Base-by-base conservation (phyloP, 257 asterid genomes). In the Galeopsis tetrahit region DNA sequence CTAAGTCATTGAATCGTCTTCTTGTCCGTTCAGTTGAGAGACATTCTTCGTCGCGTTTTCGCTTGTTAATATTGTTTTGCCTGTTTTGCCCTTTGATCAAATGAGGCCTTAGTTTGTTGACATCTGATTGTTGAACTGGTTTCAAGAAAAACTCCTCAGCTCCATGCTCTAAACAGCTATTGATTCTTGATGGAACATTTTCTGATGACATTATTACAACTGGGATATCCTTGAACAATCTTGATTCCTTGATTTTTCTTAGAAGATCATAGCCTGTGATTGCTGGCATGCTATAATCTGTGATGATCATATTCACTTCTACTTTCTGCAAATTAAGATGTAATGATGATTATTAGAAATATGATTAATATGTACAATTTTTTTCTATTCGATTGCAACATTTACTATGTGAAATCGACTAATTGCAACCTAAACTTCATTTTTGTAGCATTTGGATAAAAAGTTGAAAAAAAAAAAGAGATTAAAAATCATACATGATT, bases 151-250 rank as follows among this genome's bases (percentile, higher is more conserved):
- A 89, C 14, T 89, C 91, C 8, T 89, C 79, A 0, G 96, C 96
- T 15, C 93, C 93, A 44, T 87, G 75, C 53, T 85, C 89, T 59
- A 89, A 79, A 52, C 96, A 89, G 40, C 74, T 84, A 68, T 79
- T 81, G 32, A 87, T 89, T 57, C 90, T 85, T 35, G 96, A 81
- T 17, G 90, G 90, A 1, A 82, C 80, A 71, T 89, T 84, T 46
- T 89, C 93, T 3, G 93, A 87, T 10, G 93, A 89, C 91, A 89
- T 85, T 35, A 89, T 83, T 58, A 89, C 96, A 13, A 89, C 96
- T 35, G 96, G 91, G 39, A 87, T 82, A 67, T 89, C 89, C 73
- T 75, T 89, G 2, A 87, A 80, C 1, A 42, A 42, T 3, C 75
- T 70, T 2, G 90, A 88, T 69, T 76, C 79, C 88, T 87, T 89